Percentiles rank a stretch among this genome's conserved stretches.
These are phyloP conservation scores for Linnemannia schmuckeri DNA, from an alignment of 192 early-diverging fungal species.

Conservation along the genomic window DNA sequence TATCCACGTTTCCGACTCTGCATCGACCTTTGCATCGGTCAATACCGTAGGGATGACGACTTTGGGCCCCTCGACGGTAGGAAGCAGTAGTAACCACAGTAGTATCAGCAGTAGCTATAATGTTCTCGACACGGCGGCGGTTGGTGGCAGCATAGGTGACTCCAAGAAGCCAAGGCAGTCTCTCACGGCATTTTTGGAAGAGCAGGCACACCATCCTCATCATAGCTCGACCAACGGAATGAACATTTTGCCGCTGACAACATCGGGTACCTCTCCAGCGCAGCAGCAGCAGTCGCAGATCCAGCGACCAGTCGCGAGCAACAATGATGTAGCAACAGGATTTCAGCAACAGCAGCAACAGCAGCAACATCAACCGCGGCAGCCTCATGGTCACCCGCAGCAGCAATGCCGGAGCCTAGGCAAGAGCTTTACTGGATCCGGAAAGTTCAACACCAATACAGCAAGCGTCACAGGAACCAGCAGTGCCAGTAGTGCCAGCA, in stretches of 20 bases:
- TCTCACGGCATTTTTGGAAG: conserved; percentile 17
- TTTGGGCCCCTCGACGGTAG: conserved; percentile 3
- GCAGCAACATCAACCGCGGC: background rate
- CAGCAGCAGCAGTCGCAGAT: background rate
- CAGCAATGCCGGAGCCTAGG: background rate
- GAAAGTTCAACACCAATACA: background rate
- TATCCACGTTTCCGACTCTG: conserved; percentile 4
- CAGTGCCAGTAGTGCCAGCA: background rate
- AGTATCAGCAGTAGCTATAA: conserved; percentile 34
- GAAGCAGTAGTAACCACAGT: conserved; percentile 23
- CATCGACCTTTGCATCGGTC: conserved; percentile 34
- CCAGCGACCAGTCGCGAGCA: background rate
- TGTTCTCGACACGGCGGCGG: background rate
- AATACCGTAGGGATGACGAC: conserved; percentile 20
- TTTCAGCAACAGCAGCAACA: background rate
- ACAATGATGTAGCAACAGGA: background rate
- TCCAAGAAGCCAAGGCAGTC: conserved; percentile 21
- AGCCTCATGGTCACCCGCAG: background rate
- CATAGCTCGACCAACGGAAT: conserved; percentile 6
- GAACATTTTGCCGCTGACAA: background rate
- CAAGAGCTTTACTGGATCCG: background rate
- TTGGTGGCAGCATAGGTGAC: background rate
- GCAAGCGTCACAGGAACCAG: background rate
- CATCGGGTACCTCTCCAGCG: background rate
- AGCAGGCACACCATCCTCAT: conserved; percentile 24